phyloP scores from a whole-genome alignment of 345 rosid species.

The Euphorbia peplus region DNA sequence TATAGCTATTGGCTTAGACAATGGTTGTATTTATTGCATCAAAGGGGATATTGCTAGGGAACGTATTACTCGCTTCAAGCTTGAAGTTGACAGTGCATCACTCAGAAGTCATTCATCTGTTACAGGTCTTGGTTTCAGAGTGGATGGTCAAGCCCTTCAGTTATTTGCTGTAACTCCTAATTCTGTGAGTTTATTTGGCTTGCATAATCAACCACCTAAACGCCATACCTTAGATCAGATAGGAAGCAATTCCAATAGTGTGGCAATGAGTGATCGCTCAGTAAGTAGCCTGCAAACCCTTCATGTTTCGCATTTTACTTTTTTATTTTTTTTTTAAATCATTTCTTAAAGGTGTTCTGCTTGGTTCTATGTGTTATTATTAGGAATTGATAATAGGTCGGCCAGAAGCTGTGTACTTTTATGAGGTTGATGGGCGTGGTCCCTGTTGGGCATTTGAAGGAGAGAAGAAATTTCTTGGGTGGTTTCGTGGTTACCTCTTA shows the following conservation, averaged over 20 bases:
- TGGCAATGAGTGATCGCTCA: constrained; percentile 88
- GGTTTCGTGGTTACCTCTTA: constrained; percentile 93
- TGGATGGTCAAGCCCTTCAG: constrained; percentile 87
- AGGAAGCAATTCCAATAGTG: constrained; percentile 63
- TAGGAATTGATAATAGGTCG: constrained; percentile 94
- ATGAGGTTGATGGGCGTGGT: constrained; percentile 97
- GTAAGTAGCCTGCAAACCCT: constrained; percentile 38
- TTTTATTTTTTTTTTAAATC: no score
- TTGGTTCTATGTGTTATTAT: constrained; percentile 13
- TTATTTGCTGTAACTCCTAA: constrained; percentile 77
- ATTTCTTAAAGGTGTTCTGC: neutral
- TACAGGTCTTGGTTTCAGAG: constrained; percentile 79
- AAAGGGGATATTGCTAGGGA: constrained; percentile 97
- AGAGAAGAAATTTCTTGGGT: constrained; percentile 84
- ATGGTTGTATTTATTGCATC: constrained; percentile 80
- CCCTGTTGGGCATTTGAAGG: constrained; percentile 99
- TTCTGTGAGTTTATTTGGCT: constrained; percentile 68
- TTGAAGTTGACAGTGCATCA: constrained; percentile 55
- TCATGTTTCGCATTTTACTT: neutral
- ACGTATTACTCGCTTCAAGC: constrained; percentile 84
- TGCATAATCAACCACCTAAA: constrained; percentile 71
- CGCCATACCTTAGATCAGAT: constrained; percentile 81
- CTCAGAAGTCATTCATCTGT: constrained; percentile 43
- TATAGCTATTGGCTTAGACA: constrained; percentile 85
- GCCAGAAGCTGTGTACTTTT: constrained; percentile 94